Base-by-base conservation (phyloP, 768 basidiomycete species). In the Leccinellum rugosiceps region DNA sequence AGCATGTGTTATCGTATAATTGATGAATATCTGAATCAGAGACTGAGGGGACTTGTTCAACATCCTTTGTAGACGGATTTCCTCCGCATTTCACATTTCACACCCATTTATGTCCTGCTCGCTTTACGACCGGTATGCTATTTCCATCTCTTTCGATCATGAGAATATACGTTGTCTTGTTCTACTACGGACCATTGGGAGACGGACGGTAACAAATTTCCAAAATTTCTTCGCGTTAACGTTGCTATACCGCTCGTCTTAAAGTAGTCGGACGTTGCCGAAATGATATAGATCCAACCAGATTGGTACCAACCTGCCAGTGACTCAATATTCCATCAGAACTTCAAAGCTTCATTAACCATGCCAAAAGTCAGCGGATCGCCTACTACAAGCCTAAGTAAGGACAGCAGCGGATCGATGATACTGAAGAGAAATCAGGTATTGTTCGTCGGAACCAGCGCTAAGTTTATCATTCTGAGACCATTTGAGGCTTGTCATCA, bases 1-100 rank as follows among this genome's bases (percentile, higher is more conserved):
- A 65, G 74, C 72, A 64, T 93, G 90, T 80, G 81, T 92, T 68
- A 81, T 92, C 74, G 89, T 86, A 75, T 92, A 76, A 84, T 64
- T 73, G 55, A 60, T 59, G 60, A 58, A 60, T 50, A 53, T 64
- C 66, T 53, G 64, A 60, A 62, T 53, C 53, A 57, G 58, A 59
- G 57, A 55, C 52, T 47, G 47, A 51, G 47, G 66, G 57, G 57
- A 68, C 66, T 49, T 56, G 35, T 58, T 48, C 56, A 34, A 53
- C 55, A 49, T 62, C 66, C 58, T 68, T 59, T 60, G 63, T 71
- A 73, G 70, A 72, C 66, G 69, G 68, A 71, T 72, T 67, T 66
- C 63, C 54, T 64, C 58, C 69, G 69, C 75, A 79, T 81, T 78
- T 80, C 75, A 79, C 75, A 79, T 81, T 78, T 80, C 75, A 79